Percentiles rank a stretch among this genome's conserved stretches.
phyloP scores from a whole-genome alignment of 495 filamentous ascomycete species.

The Penicillium diatomitis region DNA sequence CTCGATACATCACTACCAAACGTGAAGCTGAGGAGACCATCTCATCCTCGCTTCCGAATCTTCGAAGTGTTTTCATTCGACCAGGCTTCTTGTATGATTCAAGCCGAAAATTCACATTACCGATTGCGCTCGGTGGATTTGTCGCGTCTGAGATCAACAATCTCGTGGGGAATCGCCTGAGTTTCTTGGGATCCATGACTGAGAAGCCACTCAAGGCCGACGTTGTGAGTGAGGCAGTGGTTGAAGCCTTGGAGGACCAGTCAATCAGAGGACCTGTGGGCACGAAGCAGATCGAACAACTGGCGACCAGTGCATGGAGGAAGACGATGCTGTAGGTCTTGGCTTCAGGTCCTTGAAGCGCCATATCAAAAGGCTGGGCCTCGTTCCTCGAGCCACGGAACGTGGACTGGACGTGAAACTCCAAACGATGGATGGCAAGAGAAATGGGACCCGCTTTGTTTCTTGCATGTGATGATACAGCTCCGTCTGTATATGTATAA shows the following conservation, averaged over 20 bases:
- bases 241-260: conserved; percentile 68
- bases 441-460: no score
- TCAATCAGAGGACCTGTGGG: conserved; percentile 60
- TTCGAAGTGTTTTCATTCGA: conserved; percentile 75
- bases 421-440: not conserved
- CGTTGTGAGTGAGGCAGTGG: conserved; percentile 71
- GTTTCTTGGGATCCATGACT: conserved; percentile 66
- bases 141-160: conserved; percentile 63
- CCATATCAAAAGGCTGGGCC: no score
- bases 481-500: conserved; percentile 9
- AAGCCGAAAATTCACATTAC: conserved; percentile 71
- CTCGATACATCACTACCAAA: conserved; percentile 85
- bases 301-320: conserved; percentile 71
- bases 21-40: conserved; percentile 81
- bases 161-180: conserved; percentile 61
- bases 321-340: conserved; percentile 60
- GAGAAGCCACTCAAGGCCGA: conserved; percentile 83
- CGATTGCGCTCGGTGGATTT: conserved; percentile 64
- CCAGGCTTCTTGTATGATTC: conserved; percentile 86
- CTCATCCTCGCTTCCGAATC: conserved; percentile 53
- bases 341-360: no score
- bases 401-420: no score
- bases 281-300: conserved; percentile 57
- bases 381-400: no score
- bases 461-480: no score